Base-by-base conservation (phyloP, 2,329 filamentous ascomycete genomes). In the Phialophora verrucosa region DNA sequence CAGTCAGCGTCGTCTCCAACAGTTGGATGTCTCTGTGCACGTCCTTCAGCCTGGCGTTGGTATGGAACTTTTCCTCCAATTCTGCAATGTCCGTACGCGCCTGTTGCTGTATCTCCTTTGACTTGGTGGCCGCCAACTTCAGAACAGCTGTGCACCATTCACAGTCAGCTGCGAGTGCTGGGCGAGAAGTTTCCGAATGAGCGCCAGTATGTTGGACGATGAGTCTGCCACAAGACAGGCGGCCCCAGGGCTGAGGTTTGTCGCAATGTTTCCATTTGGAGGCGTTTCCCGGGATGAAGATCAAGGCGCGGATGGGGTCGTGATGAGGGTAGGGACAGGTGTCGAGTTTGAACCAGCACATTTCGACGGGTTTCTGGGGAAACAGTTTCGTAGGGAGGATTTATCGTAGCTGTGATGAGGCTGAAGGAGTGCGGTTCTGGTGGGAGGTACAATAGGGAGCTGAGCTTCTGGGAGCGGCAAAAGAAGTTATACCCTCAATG, bases 241-340 rank as follows among this genome's bases (percentile, higher is more conserved):
- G 64, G 50, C 68, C 68, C 68, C 68, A 69, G 10, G 68, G 64
- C 32, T 64, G 63, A 55, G 65, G 62, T 20, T 47, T 51, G 25
- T 66, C 55, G 56, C 68, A 69, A 32, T 44, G 14, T 44, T 67
- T 54, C 68, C 68, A 69, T 12, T 44, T 44, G 31, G 31, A 25
- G 23, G 38, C 55, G 29, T 67, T 67, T 49, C 29, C 53, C 17
- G 62, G 68, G 31, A 63, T 38, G 56, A 69, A 69, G 49, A 67
- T 65, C 29, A 66, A 54, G 50, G 68, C 63, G 29, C 62, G 54
- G 31, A 69, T 55, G 4, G 62, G 65, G 38, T 69, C 68, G 47
- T 63, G 65, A 42, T 67, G 58, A 44, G 68, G 68, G 38, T 69
- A 69, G 29, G 68, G 68, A 44, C 68, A 69, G 50, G 51, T 59